Base-by-base conservation (phyloP, 2,329 filamentous ascomycete species). In the Aspergillus viridinutans region DNA sequence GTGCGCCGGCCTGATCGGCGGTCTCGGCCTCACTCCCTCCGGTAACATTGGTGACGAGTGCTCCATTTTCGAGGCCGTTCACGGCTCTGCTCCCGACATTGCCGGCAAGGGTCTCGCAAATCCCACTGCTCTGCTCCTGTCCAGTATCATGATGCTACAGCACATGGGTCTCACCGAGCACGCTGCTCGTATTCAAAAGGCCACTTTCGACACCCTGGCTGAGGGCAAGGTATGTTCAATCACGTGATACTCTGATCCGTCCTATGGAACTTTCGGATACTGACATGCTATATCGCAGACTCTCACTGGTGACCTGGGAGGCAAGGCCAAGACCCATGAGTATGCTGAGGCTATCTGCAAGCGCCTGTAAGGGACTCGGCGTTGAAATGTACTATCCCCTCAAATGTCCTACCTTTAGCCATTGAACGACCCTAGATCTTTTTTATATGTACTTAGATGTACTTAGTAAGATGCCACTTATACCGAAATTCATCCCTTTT, bases 61-160 rank as follows among this genome's bases (percentile, higher is more conserved):
- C 88, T 96, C 91, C 76, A 97, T 97, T 82, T 99, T 99, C 82
- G 94, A 99, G 83, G 94, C 94, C 70, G 94, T 99, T 71, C 94
- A 99, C 83, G 93, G 93, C 69, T 96, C 92, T 65, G 93, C 93
- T 59, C 93, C 93, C 60, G 93, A 97, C 78, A 97, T 97, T 75
- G 92, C 91, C 64, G 93, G 93, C 78, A 92, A 97, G 86, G 89
- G 85, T 66, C 88, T 97, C 67, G 94, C 94, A 72, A 99, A 99
- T 85, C 94, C 94, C 62, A 97, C 94, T 60, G 94, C 94, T 58
- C 87, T 99, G 68, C 86, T 99, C 64, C 89, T 97, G 72, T 90
- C 86, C 78, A 95, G 90, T 76, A 94, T 97, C 82, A 97, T 99
- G 94, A 97, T 99, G 94, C 81, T 99, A 84, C 88, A 94, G 78